Evolutionary conservation across 331 rosid genomes (phyloP).

Genomic region (Saraca asoca): DNA sequence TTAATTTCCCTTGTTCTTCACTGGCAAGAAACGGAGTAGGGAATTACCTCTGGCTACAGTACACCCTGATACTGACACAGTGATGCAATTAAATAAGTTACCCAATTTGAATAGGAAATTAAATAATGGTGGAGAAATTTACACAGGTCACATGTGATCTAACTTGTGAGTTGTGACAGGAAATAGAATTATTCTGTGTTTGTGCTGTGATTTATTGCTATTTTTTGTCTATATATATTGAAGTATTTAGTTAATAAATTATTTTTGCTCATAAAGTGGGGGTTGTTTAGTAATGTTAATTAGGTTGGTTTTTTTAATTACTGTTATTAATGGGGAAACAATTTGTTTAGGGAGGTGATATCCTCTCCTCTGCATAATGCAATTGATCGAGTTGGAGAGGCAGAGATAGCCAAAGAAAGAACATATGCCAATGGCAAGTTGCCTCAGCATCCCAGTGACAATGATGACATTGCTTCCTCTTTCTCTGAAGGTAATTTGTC

Average conservation of each 20-base stretch:
- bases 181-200: neutral
- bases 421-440: constrained; percentile 33
- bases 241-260: neutral
- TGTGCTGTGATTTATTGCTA: neutral
- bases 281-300: constrained; percentile 6
- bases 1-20: constrained; percentile 23
- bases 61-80: constrained; percentile 6
- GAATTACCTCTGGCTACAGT: constrained; percentile 13
- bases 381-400: constrained; percentile 30
- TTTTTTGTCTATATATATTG: constrained; percentile 2
- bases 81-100: neutral
- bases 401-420: constrained; percentile 36
- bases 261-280: neutral
- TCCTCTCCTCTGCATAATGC: constrained; percentile 35
- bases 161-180: neutral
- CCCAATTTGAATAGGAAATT: constrained; percentile 3
- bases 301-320: constrained; percentile 8
- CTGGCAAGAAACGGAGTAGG: constrained; percentile 2
- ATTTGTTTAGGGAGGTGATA: constrained; percentile 49
- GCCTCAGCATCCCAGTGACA: constrained; percentile 38
- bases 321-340: constrained; percentile 32
- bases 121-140: neutral
- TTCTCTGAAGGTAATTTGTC: constrained; percentile 55
- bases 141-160: neutral
- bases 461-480: constrained; percentile 46